phyloP scores from a whole-genome alignment of 495 filamentous ascomycete species.

The Darksidea phi region DNA sequence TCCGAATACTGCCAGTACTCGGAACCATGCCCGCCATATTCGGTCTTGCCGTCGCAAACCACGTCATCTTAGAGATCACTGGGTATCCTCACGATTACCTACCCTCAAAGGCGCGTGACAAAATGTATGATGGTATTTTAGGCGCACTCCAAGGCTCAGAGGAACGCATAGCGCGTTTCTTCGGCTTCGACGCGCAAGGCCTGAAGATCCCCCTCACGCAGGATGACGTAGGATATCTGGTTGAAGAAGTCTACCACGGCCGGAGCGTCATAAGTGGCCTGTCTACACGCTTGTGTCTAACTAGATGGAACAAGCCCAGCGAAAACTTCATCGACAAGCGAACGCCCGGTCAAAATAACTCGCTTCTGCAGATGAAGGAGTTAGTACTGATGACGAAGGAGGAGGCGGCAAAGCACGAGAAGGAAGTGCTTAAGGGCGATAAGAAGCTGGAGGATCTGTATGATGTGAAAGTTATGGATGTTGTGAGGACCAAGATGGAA shows the following conservation, averaged over 20 bases:
- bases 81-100: slow-evolving; percentile 85
- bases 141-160: slow-evolving; percentile 68
- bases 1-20: slow-evolving; percentile 88
- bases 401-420: slow-evolving; percentile 78
- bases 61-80: slow-evolving; percentile 81
- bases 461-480: slow-evolving; percentile 58
- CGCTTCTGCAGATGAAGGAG: slow-evolving; percentile 62
- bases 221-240: slow-evolving; percentile 77
- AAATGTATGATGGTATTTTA: slow-evolving; percentile 82
- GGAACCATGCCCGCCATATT: slow-evolving; percentile 98
- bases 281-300: slow-evolving; percentile 69
- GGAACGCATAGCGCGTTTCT: slow-evolving; percentile 64
- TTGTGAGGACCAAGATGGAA: slow-evolving; percentile 60
- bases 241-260: slow-evolving; percentile 86
- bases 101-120: slow-evolving; percentile 76
- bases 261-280: slow-evolving; percentile 80
- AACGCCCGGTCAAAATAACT: slow-evolving; percentile 63
- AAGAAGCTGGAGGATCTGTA: slow-evolving; percentile 73
- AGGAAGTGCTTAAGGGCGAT: slow-evolving; percentile 68
- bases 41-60: slow-evolving; percentile 85
- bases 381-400: slow-evolving; percentile 97
- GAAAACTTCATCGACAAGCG: slow-evolving; percentile 48
- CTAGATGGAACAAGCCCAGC: slow-evolving; percentile 67
- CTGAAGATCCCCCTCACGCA: slow-evolving; percentile 73
- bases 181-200: slow-evolving; percentile 62